Conservation (phyloP, 176 grass and related monocot species). For the Ensete ventricosum region DNA sequence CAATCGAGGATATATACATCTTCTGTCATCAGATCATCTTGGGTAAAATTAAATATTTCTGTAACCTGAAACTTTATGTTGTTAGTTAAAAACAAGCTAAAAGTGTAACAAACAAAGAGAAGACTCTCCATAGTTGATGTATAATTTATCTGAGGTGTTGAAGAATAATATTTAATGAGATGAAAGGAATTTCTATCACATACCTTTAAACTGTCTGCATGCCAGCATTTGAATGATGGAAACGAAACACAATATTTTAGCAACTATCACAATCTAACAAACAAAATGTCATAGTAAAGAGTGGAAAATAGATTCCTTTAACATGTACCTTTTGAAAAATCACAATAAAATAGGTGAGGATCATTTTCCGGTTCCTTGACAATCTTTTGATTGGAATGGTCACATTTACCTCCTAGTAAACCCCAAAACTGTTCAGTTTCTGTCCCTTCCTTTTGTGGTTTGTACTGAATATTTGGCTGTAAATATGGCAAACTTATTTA, state of each 20-base stretch:
- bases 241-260: not conserved
- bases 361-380: slow-evolving; percentile 39
- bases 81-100: not conserved
- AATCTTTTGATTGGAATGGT: slow-evolving; percentile 56
- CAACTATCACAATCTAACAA: not conserved
- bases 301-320: slow-evolving; percentile 3
- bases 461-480: slow-evolving; percentile 21
- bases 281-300: no score
- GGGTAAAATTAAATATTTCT: slow-evolving; percentile 82
- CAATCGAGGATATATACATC: slow-evolving; percentile 67
- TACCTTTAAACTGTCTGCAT: slow-evolving; percentile 1
- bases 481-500: not conserved
- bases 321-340: slow-evolving; percentile 45
- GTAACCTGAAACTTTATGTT: slow-evolving; percentile 42
- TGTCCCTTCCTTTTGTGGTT: slow-evolving; percentile 48
- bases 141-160: not conserved
- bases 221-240: not conserved
- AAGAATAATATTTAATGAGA: not conserved
- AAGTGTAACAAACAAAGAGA: not conserved
- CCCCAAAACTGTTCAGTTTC: slow-evolving; percentile 76
- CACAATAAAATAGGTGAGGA: slow-evolving; percentile 57
- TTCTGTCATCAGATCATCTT: slow-evolving; percentile 88
- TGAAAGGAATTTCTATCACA: not conserved
- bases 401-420: slow-evolving; percentile 55
- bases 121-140: not conserved